Base-by-base conservation (phyloP, 2,329 filamentous ascomycete species). In the Hypoxylon sp. region DNA sequence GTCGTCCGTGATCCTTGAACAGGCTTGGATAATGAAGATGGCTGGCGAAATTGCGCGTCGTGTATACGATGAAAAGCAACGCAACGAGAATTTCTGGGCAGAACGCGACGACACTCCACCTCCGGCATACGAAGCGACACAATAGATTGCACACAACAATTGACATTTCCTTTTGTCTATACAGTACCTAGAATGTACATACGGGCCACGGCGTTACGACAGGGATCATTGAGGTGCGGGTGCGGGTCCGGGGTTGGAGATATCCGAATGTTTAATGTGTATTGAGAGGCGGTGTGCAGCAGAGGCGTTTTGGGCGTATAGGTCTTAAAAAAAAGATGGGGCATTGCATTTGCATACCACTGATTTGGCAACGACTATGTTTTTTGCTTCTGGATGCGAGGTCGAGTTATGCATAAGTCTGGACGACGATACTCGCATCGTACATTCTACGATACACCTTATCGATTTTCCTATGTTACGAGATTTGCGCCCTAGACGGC, bases 1-100 rank as follows among this genome's bases (percentile, higher is more conserved):
- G 4, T 84, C 86, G 11, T 87, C 87, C 0, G 84, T 86, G 29
- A 92, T 94, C 53, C 83, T 93, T 26, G 92, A 94, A 78, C 91
- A 94, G 79, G 93, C 92, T 2, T 96, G 93, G 92, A 92, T 96
- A 81, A 90, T 91, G 83, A 96, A 97, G 83, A 96, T 99, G 88
- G 94, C 95, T 4, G 91, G 91, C 70, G 96, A 98, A 80, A 95
- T 98, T 74, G 94, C 94, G 37, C 86, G 90, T 55, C 91, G 93
- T 62, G 94, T 97, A 71, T 93, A 95, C 72, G 93, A 97, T 73
- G 93, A 97, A 81, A 96, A 97, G 81, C 83, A 85, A 59, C 83
- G 84, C 37, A 83, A 86, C 58, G 81, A 83, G 26, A 80, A 79
- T 4, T 82, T 85, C 56, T 88, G 85, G 85, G 82, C 85, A 46